phyloP scores from a whole-genome alignment of 768 basidiomycete genomes.

The Crassisporium funariophilum region DNA sequence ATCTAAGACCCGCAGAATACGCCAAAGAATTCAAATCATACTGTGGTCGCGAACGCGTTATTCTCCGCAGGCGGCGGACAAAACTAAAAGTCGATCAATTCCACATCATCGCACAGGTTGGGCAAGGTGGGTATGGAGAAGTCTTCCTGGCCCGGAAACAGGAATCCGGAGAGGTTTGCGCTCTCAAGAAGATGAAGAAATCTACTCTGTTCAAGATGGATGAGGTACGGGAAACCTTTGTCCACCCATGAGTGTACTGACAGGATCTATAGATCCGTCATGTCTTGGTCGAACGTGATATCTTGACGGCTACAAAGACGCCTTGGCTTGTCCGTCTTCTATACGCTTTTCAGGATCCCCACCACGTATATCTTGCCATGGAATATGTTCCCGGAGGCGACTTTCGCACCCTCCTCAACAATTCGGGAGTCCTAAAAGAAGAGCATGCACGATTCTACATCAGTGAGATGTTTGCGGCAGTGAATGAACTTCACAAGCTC shows the following conservation, averaged over 20 bases:
- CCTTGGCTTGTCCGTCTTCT: conserved; percentile 95
- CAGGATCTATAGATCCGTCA: conserved; percentile 75
- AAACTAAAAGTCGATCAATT: conserved; percentile 95
- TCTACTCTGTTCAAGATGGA: conserved; percentile 97
- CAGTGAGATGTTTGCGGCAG: conserved; percentile 95
- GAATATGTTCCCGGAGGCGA: conserved; percentile 99
- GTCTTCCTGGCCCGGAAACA: conserved; percentile 95
- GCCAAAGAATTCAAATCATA: conserved; percentile 89
- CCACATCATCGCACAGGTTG: conserved; percentile 97
- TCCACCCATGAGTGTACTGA: background rate
- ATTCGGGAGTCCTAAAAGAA: conserved; percentile 96
- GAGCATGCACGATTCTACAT: conserved; percentile 98
- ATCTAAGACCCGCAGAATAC: conserved; percentile 57
- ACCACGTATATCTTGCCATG: conserved; percentile 96
- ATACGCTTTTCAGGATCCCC: conserved; percentile 95
- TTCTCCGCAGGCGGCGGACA: conserved; percentile 89
- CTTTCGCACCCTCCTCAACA: conserved; percentile 96
- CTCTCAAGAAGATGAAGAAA: conserved; percentile 97
- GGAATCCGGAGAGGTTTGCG: conserved; percentile 95
- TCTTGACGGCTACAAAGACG: conserved; percentile 94
- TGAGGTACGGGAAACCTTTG: conserved; percentile 56
- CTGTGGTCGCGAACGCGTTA: conserved; percentile 88
- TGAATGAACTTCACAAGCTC: conserved; percentile 93
- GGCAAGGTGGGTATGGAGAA: conserved; percentile 98
- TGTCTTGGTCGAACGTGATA: conserved; percentile 96